A percentile compares a stretch with the other conserved stretches of the same genome.
phyloP scores from a whole-genome alignment of 352 stramenopile genomes.

The Phytophthora pisi region DNA sequence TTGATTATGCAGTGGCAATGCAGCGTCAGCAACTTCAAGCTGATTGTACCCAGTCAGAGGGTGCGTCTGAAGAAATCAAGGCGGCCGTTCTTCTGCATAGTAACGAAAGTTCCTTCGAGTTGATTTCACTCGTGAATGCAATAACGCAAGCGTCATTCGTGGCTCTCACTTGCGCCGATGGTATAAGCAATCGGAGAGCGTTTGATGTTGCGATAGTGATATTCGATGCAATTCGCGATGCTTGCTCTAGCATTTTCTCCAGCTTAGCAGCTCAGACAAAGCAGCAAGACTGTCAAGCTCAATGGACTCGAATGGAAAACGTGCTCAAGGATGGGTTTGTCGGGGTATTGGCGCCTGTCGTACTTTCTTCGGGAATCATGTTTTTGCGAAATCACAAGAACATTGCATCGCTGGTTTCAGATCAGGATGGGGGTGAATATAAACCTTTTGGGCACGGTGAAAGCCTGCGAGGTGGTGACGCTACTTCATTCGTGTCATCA shows the following conservation, averaged over 20 bases:
- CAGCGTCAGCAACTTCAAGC: slow-evolving; percentile 36
- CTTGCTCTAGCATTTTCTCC: slow-evolving; percentile 34
- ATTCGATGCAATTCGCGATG: slow-evolving; percentile 32
- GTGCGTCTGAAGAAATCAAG: not conserved
- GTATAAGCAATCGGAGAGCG: slow-evolving; percentile 3
- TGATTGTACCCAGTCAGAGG: slow-evolving; percentile 2
- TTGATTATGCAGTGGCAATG: slow-evolving; percentile 43
- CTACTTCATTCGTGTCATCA: slow-evolving; percentile 2
- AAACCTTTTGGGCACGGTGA: not conserved
- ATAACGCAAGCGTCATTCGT: slow-evolving; percentile 49
- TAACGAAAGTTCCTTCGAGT: slow-evolving; percentile 34
- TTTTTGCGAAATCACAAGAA: slow-evolving; percentile 38
- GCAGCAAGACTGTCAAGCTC: slow-evolving; percentile 7
- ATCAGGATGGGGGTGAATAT: slow-evolving; percentile 2
- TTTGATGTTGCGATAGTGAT: slow-evolving; percentile 31
- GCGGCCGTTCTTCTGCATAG: slow-evolving; percentile 6
- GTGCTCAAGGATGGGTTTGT: slow-evolving; percentile 44
- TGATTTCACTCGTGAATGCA: slow-evolving; percentile 55
- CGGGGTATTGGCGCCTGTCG: slow-evolving; percentile 43
- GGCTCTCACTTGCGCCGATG: slow-evolving; percentile 4
- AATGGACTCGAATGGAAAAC: slow-evolving; percentile 29
- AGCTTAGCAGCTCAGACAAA: slow-evolving; percentile 23
- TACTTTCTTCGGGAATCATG: slow-evolving; percentile 45
- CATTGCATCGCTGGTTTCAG: slow-evolving; percentile 13
- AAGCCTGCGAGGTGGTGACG: not conserved